Conservation (phyloP, 129 eudicot species). For the Glebionis coronaria region DNA sequence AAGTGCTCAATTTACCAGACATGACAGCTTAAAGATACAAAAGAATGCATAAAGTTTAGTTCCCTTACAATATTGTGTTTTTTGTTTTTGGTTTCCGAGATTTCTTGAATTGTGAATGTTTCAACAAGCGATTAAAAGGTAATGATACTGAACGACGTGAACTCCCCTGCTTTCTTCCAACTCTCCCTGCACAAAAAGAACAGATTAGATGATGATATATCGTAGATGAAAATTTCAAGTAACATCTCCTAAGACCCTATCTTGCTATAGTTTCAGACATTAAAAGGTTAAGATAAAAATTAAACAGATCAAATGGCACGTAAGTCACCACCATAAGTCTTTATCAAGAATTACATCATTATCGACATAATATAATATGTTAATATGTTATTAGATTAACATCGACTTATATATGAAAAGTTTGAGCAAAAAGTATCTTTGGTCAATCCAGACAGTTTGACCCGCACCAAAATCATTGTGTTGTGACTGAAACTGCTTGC, state of each 20-base stretch:
- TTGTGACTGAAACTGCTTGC: not conserved
- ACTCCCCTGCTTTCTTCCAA: conserved; percentile 37
- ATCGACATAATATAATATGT: not conserved
- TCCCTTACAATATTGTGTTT: conserved; percentile 38
- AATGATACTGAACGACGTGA: conserved; percentile 33
- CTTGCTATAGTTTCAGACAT: not conserved
- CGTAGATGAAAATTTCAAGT: not conserved
- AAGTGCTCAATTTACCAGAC: not conserved
- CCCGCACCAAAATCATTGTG: not conserved
- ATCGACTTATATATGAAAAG: not conserved
- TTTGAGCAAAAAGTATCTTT: not conserved
- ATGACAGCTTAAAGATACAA: conserved; percentile 4
- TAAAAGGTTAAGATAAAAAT: not conserved
- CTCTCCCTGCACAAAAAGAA: conserved; percentile 47
- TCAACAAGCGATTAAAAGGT: conserved; percentile 61
- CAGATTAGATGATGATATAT: not conserved
- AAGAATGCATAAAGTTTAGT: conserved; percentile 8
- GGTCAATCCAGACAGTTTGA: not conserved
- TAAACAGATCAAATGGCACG: not conserved
- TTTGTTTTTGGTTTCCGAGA: conserved; percentile 31
- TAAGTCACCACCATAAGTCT: not conserved
- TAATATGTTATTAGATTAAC: not conserved
- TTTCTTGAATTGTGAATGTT: conserved; percentile 50
- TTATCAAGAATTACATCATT: not conserved
- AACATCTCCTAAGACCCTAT: not conserved